Evolutionary conservation across 2,329 filamentous ascomycete species (phyloP), one percentile per base, ranked within the genome.

Genomic region (Aureobasidium sp.): DNA sequence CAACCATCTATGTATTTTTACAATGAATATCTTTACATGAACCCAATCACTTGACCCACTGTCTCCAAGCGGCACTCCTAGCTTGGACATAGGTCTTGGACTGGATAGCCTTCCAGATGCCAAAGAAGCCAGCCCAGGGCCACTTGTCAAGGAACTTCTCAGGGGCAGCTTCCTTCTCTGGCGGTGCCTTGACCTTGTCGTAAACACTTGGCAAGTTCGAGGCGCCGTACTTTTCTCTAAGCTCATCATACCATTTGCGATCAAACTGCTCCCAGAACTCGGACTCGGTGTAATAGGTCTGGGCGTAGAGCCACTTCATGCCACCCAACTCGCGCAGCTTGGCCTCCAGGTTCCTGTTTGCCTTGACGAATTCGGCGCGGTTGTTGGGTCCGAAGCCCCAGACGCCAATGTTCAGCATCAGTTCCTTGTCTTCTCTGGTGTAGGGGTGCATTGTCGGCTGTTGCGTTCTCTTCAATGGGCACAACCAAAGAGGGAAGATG

Each of bases 201-300:
- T 84, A 87, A 1, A 88, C 84, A 31, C 75, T 84, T 0, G 84
- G 85, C 63, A 89, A 68, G 50, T 81, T 79, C 1, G 74, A 73
- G 0, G 86, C 86, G 4, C 75, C 72, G 67, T 88, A 89, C 67
- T 80, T 83, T 25, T 71, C 69, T 19, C 86, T 74, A 57, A 88
- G 71, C 2, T 68, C 70, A 46, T 87, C 81, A 63, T 89, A 88
- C 67, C 81, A 81, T 8, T 73, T 66, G 38, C 77, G 75, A 67
- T 87, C 81, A 63, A 88, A 89, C 57, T 82, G 77, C 10, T 74
- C 70, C 85, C 86, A 88, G 69, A 89, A 89, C 64, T 89, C 86
- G 0, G 81, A 78, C 68, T 86, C 81, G 3, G 78, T 81, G 69
- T 87, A 87, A 70, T 85, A 88, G 0, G 84, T 82, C 61, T 88